Base-by-base conservation (phyloP, 768 basidiomycete species). In the Tricholoma furcatifolium region DNA sequence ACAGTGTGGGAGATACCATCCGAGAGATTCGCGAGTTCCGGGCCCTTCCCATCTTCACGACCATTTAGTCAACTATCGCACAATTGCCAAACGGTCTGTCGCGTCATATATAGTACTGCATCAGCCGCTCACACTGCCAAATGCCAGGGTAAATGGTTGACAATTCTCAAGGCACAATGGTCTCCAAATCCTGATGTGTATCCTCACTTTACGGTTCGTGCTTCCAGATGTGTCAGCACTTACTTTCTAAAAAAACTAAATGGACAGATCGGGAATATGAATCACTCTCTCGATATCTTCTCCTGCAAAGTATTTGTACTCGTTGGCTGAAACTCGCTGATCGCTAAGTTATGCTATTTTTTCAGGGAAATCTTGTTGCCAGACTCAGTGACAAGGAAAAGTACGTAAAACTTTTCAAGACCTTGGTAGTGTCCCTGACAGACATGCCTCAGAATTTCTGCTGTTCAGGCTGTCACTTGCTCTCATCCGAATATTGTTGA, bases 391-490 rank as follows among this genome's bases (percentile, higher is more conserved):
- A 91, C 65, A 71, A 67, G 39, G 61, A 67, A 23, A 73, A 75
- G 88, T 88, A 62, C 38, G 77, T 40, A 5, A 6, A 43, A 2
- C 27, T 12, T 24, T 5, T 27, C 10, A 4, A 17, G 14, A 41
- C 31, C 9, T 14, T 43, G 7, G n/a, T n/a, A n/a, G n/a, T n/a
- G n/a, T n/a, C n/a, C n/a, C 41, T 20, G 23, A 4, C 23, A 6
- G 38, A 36, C 21, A 12, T 18, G 2, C 18, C 30, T 42, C 56
- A 91, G 88, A 57, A 85, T 93, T 54, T 81, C 87, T 18, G 91
- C 91, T 1, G 85, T 87, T 4, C 91, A 92, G 68, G 90, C 91
- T n/a, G 91, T 93, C n/a, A 90, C 91, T 7, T 88, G 86, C 60
- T 90, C 88, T 12, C 91, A 93, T 65, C 91, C 91, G 0, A 84